Base-by-base conservation (phyloP, 352 stramenopile species). In the Globisporangium middletonii region DNA sequence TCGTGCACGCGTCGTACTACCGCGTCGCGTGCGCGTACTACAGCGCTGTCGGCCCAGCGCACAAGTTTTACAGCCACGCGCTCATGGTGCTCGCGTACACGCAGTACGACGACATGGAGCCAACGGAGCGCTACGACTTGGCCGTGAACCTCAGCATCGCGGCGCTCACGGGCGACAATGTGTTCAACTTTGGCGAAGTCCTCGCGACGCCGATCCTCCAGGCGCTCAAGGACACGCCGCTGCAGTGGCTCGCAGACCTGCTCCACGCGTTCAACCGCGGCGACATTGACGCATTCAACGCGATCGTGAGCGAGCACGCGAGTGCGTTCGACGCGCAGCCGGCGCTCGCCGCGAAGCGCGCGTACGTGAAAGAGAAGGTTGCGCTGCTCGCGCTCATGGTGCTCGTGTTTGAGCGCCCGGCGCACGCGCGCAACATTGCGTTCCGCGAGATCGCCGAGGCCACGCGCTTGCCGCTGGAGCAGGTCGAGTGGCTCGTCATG, bases 401-500 rank as follows among this genome's bases (percentile, higher is more conserved):
- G 62, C 87, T 99, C 63, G 83, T 99, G 28, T 99, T 99, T 77
- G 85, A 98, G 71, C 82, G 92, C 57, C 92, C 93, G 33, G 86
- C 90, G 19, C 79, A 97, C 53, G 93, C 99, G 63, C 82, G 94
- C 53, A 95, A 93, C 71, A 95, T 98, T 42, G 65, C 75, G 15
- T 99, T 99, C 73, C 60, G 68, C 11, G 94, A 98, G 56, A 97
- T 99, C 59, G 92, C 96, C 0, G 72, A 88, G n/a, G 69, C 72
- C 11, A 96, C 84, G 50, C 75, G 85, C 9, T 68, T 98, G 55
- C 83, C 86, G 0, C 35, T 81, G 9, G 86, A 96, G 43, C 91
- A 97, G 63, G 96, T 99, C 16, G 97, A 99, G 73, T 99, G 95
- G 97, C 83, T 99, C 47, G 79, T 99, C 46, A 99, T 99, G 97